Evolutionary conservation across 371 early-diverging fungal genomes (phyloP).

Genomic region (Rhizopus sp.): DNA sequence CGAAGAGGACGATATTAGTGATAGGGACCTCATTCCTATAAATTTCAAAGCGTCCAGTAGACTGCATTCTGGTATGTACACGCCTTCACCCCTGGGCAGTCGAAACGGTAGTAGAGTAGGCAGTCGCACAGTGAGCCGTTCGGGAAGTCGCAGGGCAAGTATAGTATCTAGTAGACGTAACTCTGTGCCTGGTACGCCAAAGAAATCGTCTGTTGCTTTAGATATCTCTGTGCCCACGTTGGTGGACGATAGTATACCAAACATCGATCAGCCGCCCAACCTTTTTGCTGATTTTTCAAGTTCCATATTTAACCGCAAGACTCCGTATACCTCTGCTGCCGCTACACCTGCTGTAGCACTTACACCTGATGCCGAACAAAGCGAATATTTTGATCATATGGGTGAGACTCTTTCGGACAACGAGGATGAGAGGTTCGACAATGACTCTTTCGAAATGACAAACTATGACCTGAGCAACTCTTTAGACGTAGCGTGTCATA

Average conservation of each 20-base stretch:
- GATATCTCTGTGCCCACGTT: not conserved
- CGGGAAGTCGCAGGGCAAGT: slow-evolving; percentile 14
- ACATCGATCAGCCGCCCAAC: slow-evolving; percentile 13
- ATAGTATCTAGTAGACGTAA: slow-evolving; percentile 15
- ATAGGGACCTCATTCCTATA: slow-evolving; percentile 40
- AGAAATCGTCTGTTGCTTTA: not conserved
- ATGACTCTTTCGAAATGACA: slow-evolving; percentile 13
- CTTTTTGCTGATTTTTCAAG: slow-evolving; percentile 13
- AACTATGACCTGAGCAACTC: slow-evolving; percentile 14
- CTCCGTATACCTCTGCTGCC: slow-evolving; percentile 35
- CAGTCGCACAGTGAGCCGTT: slow-evolving; percentile 12
- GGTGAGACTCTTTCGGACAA: not conserved
- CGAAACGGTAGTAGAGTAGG: slow-evolving; percentile 6
- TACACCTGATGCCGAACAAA: slow-evolving; percentile 6
- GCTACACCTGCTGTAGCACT: slow-evolving; percentile 16
- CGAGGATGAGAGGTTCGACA: not conserved
- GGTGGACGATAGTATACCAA: not conserved
- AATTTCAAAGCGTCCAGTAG: slow-evolving; percentile 32
- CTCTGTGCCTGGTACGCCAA: slow-evolving; percentile 7
- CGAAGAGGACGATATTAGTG: slow-evolving; percentile 29
- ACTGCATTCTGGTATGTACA: slow-evolving; percentile 21
- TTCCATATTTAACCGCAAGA: slow-evolving; percentile 12
- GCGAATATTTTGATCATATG: slow-evolving; percentile 13
- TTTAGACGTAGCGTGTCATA: not conserved
- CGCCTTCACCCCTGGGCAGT: slow-evolving; percentile 16